Evolutionary conservation across 306 rosid species (phyloP).

Genomic region (Corylus americana): DNA sequence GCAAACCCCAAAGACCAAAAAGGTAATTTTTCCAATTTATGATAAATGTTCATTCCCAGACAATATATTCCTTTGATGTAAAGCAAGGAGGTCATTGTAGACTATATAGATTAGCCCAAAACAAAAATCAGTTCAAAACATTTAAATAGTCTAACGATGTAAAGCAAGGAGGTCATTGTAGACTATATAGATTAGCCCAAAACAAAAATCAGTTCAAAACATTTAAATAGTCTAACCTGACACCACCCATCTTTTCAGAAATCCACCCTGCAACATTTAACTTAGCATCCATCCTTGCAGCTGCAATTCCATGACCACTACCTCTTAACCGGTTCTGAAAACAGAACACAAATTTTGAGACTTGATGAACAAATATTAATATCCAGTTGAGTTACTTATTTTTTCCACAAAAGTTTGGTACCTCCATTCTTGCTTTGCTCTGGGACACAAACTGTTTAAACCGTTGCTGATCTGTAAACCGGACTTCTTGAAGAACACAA

Average conservation of each 20-base stretch:
- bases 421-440: conserved; percentile 99
- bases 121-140: conserved; percentile 20
- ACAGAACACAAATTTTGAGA: conserved; percentile 10
- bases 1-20: too few relatives aligned
- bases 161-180: neutral
- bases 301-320: conserved; percentile 95
- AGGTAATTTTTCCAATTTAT: too few relatives aligned
- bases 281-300: conserved; percentile 98
- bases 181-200: conserved; percentile 6
- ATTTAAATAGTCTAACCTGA: conserved; percentile 62
- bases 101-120: conserved; percentile 14
- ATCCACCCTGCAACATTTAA: conserved; percentile 91
- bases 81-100: neutral
- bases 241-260: conserved; percentile 96
- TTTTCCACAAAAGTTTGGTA: conserved; percentile 26
- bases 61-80: conserved; percentile 4
- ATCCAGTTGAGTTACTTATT: conserved; percentile 18
- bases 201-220: conserved; percentile 20
- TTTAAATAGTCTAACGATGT: conserved; percentile 39
- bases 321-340: conserved; percentile 92
- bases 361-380: conserved; percentile 10
- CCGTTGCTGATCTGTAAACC: conserved; percentile 91
- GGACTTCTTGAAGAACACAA: conserved; percentile 89
- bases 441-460: conserved; percentile 95
- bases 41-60: too few relatives aligned